Conservation (phyloP, 2,329 filamentous ascomycete species). For the Ophiostoma ulmi region DNA sequence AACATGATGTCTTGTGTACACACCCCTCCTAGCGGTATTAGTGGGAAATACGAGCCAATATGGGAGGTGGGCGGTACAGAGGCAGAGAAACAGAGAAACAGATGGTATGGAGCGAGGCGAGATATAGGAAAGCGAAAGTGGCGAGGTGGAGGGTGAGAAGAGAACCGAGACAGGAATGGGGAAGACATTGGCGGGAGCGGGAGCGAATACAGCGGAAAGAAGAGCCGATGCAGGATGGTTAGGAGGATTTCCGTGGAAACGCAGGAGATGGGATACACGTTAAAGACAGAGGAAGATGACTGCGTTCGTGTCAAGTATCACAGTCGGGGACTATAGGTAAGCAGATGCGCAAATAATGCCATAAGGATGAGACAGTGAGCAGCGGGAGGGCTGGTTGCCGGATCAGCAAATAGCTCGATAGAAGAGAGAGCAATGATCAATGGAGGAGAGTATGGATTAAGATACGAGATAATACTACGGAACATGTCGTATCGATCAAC, state of each 20-base stretch:
- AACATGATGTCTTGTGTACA: constrained; percentile 1
- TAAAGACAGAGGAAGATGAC: no score
- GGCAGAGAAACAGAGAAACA: neutral
- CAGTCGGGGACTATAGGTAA: no score
- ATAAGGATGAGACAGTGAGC: neutral
- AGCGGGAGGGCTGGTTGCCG: neutral
- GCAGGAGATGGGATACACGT: neutral
- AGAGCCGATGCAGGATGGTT: neutral
- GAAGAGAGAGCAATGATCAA: neutral
- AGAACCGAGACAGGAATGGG: neutral
- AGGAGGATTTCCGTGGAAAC: neutral
- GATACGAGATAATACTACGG: neutral
- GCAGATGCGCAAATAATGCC: neutral
- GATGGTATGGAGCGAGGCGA: neutral
- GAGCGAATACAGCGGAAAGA: neutral
- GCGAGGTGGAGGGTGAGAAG: neutral
- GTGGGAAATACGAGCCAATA: neutral
- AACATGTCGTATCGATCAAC: neutral
- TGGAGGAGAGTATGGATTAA: neutral
- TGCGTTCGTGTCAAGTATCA: no score
- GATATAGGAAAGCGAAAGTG: neutral
- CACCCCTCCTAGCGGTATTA: neutral
- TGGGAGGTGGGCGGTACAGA: neutral
- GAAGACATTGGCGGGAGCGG: no score
- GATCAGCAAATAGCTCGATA: neutral